A percentile compares a stretch with the other conserved stretches of the same genome.
phyloP scores from a whole-genome alignment of 768 basidiomycete genomes.

The Coprinopsis strossmayeri region DNA sequence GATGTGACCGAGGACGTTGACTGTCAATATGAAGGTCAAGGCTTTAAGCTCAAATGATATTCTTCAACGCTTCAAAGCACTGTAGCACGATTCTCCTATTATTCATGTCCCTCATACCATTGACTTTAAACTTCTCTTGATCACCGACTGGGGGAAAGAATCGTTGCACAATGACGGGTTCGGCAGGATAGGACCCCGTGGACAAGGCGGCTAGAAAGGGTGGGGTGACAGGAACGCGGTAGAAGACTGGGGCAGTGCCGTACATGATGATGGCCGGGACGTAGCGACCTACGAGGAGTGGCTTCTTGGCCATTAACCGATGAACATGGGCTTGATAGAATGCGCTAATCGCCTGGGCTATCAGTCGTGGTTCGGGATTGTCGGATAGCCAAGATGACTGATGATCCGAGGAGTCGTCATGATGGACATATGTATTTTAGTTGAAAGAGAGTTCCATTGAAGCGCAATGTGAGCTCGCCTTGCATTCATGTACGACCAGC shows the following conservation, averaged over 20 bases:
- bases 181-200: constrained; percentile 14
- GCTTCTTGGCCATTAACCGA: neutral
- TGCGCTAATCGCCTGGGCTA: constrained; percentile 27
- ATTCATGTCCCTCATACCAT: constrained; percentile 20
- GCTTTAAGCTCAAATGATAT: neutral
- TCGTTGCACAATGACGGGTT: constrained; percentile 13
- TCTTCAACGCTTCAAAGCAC: constrained; percentile 21
- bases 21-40: no score
- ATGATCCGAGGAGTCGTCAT: neutral
- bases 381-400: neutral
- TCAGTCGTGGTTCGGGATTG: constrained; percentile 18
- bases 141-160: constrained; percentile 15
- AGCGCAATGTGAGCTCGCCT: neutral
- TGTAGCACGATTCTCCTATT: constrained; percentile 18
- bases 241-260: neutral
- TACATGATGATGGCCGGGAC: constrained; percentile 13
- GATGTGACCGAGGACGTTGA: no score
- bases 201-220: constrained; percentile 15
- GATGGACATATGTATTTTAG: neutral
- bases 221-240: neutral
- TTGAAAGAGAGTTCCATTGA: neutral
- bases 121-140: constrained; percentile 3
- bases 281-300: neutral
- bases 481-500: neutral
- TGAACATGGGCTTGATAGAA: constrained; percentile 21